Base-by-base conservation (phyloP, 1,284 basidiomycete species). In the Heliocybe sulcata region DNA sequence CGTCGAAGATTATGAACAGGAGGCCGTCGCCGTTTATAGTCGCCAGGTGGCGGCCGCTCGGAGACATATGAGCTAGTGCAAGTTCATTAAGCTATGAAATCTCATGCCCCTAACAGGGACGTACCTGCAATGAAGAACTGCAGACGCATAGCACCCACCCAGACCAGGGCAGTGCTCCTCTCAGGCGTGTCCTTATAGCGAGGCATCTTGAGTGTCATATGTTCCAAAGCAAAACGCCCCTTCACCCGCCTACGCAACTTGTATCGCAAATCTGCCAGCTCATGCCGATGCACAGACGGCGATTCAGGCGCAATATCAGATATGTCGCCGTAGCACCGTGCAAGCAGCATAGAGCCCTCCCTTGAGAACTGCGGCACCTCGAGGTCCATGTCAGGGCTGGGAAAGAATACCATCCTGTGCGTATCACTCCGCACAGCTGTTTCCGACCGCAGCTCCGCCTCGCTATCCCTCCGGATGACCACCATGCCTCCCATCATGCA, bases 121-220 rank as follows among this genome's bases (percentile, higher is more conserved):
- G 4, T 49, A 49, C 47, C 22, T 8, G 47, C 47, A 25, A 49
- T 49, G 22, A 49, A 49, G 47, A 49, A 26, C 22, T 49, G 47
- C 20, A 49, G 22, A 16, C 47, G 22, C 47, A 25, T 49, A 3
- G 47, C 47, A 25, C 47, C 47, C 22, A 25, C 27, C 47, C 47
- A 49, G 27, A 49, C 47, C 12, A 49, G 11, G 4, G 47, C 47
- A 49, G 8, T 25, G 22, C 47, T 49, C 20, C 47, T 20, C 3
- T 29, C 47, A 12, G 38, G 38, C 38, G 19, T 42, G 16, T 42
- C 38, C 16, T 42, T 42, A n/a, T 42, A n/a, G 16, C 38, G 38
- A 3, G 38, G 38, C 4, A 16, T 6, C n/a, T 42, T 42, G 8
- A 42, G 19, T 9, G 38, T 42, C 38, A 42, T 42, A n/a, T 42